Percentiles rank a stretch among this genome's conserved stretches.
Conservation (phyloP, 371 early-diverging fungal species). For the Basidiobolus heterosporus region DNA sequence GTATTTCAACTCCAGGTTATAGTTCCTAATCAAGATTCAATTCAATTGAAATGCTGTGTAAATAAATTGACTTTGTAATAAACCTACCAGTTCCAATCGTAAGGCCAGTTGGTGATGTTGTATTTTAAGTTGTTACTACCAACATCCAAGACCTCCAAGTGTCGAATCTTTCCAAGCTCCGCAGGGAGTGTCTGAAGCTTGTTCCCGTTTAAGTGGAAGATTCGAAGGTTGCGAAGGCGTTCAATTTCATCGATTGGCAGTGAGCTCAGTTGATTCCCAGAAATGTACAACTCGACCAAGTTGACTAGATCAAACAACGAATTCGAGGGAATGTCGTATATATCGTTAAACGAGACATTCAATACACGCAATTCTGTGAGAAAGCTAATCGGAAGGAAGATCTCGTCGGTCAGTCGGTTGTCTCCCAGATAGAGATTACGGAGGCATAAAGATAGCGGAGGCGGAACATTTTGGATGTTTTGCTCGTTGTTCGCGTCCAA, state of each 20-base stretch:
- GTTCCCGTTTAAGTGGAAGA: slow-evolving; percentile 77
- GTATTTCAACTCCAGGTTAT: slow-evolving; percentile 75
- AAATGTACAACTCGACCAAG: slow-evolving; percentile 58
- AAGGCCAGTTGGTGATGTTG: slow-evolving; percentile 87
- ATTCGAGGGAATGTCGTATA: slow-evolving; percentile 54
- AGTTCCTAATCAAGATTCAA: slow-evolving; percentile 35
- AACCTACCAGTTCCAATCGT: slow-evolving; percentile 85
- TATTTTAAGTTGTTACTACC: slow-evolving; percentile 78
- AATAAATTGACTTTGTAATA: background rate
- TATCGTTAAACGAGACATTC: slow-evolving; percentile 69
- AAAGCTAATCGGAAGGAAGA: slow-evolving; percentile 51
- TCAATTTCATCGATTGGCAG: slow-evolving; percentile 79
- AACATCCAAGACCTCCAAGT: slow-evolving; percentile 63
- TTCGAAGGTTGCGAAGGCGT: slow-evolving; percentile 39
- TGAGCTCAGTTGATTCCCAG: slow-evolving; percentile 69
- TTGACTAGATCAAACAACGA: slow-evolving; percentile 25
- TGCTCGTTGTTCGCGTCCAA: background rate
- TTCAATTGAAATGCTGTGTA: background rate
- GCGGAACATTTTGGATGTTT: slow-evolving; percentile 2
- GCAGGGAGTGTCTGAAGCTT: slow-evolving; percentile 80
- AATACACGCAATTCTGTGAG: slow-evolving; percentile 57
- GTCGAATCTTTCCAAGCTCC: slow-evolving; percentile 67
- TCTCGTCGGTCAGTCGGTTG: slow-evolving; percentile 71
- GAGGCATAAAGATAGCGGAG: slow-evolving; percentile 45
- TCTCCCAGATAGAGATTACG: slow-evolving; percentile 53